phyloP scores from a whole-genome alignment of 2,329 filamentous ascomycete genomes.

The Alternaria sp. region DNA sequence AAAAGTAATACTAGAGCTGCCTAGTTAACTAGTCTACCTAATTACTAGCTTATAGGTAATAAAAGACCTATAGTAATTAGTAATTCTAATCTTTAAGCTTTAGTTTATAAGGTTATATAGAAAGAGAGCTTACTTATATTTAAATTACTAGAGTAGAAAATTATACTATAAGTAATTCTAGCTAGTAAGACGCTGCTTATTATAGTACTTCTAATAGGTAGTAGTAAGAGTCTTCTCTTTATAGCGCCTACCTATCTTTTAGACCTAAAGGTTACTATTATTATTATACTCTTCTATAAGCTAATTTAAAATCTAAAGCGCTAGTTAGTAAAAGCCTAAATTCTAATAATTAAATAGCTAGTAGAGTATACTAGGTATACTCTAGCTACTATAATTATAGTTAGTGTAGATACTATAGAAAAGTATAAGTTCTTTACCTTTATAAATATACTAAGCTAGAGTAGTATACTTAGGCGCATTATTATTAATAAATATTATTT shows the following conservation, averaged over 20 bases:
- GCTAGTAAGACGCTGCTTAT: too few relatives aligned
- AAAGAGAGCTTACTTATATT: too few relatives aligned
- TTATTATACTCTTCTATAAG: conserved; percentile 24
- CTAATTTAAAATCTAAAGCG: conserved; percentile 15
- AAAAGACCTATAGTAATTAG: too few relatives aligned
- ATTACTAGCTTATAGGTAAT: too few relatives aligned
- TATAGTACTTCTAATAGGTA: conserved; percentile 22
- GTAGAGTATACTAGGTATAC: conserved; percentile 11
- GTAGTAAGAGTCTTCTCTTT: conserved; percentile 35
- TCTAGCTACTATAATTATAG: conserved; percentile 16
- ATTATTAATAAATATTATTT: conserved; percentile 28
- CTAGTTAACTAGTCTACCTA: too few relatives aligned
- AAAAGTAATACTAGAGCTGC: too few relatives aligned
- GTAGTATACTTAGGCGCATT: conserved; percentile 15
- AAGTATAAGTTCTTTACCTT: conserved; percentile 16
- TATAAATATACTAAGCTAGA: conserved; percentile 8
- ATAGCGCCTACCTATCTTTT: conserved; percentile 19
- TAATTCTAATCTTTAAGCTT: too few relatives aligned
- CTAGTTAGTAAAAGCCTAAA: too few relatives aligned
- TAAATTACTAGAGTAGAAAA: too few relatives aligned
- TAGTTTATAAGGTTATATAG: too few relatives aligned
- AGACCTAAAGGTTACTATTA: conserved; percentile 20
- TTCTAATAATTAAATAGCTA: too few relatives aligned
- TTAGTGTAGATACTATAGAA: conserved; percentile 11
- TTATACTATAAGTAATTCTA: too few relatives aligned